A percentile compares a stretch with the other conserved stretches of the same genome.
Evolutionary conservation across 179 eudicot genomes (phyloP).

Genomic region (Silene vulgaris): DNA sequence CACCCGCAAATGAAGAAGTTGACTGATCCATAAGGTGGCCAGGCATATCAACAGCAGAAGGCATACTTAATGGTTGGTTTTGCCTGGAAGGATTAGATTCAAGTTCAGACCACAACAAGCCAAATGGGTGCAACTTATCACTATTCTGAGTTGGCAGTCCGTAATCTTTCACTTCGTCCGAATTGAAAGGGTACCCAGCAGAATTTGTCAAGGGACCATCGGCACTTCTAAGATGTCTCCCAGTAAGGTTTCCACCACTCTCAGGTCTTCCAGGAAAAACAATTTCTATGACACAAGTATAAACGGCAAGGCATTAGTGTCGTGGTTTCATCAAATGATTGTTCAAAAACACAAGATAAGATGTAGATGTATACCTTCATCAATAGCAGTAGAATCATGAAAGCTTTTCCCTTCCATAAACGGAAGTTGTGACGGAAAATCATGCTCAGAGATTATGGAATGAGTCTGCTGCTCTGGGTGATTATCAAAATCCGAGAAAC

Average conservation of each 20-base stretch:
- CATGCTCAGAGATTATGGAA: constrained; percentile 37
- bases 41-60: constrained; percentile 40
- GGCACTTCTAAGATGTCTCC: constrained; percentile 34
- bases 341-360: not conserved
- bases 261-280: constrained; percentile 84
- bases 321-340: not conserved
- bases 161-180: constrained; percentile 37
- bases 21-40: constrained; percentile 41
- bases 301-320: constrained; percentile 1
- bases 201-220: constrained; percentile 37
- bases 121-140: constrained; percentile 83
- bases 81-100: constrained; percentile 50
- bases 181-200: constrained; percentile 31
- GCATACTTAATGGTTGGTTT: constrained; percentile 35
- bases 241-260: constrained; percentile 46
- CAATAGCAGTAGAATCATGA: constrained; percentile 52
- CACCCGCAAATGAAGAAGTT: constrained; percentile 34
- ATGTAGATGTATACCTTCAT: constrained; percentile 55
- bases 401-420: constrained; percentile 37
- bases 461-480: constrained; percentile 33
- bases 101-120: constrained; percentile 88
- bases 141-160: constrained; percentile 37
- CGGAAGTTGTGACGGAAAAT: constrained; percentile 31
- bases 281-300: constrained; percentile 47
- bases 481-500: constrained; percentile 42